Percentiles rank a stretch among this genome's conserved stretches.
These are phyloP conservation scores for Penicillium sp. DNA, from an alignment of 2,329 filamentous ascomycete genomes.

Conservation along the genomic window DNA sequence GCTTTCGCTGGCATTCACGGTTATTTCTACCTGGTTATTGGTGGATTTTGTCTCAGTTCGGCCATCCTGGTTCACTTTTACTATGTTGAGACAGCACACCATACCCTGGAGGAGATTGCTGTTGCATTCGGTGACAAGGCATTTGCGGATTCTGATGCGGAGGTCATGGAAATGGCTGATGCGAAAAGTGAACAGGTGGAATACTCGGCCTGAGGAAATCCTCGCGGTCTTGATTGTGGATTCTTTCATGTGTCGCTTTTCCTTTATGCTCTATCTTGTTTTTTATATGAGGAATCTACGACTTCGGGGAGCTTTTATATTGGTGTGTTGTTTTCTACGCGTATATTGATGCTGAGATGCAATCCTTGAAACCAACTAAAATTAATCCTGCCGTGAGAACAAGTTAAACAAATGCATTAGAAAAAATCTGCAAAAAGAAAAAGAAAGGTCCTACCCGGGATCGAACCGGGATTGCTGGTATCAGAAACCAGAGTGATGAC, in stretches of 20 bases:
- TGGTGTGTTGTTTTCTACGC: no score
- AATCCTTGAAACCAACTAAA: neutral
- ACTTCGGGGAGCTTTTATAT: no score
- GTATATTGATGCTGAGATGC: no score
- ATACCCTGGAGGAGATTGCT: conserved; percentile 35
- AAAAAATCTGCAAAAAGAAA: neutral
- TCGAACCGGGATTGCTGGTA: neutral
- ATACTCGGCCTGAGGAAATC: neutral
- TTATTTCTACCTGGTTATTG: conserved; percentile 44
- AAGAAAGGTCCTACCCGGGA: neutral
- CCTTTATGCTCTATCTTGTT: neutral
- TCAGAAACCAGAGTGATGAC: neutral
- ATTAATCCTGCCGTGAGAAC: no score
- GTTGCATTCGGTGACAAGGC: conserved; percentile 42
- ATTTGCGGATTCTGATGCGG: conserved; percentile 26
- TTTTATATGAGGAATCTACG: neutral
- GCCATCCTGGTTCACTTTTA: conserved; percentile 38
- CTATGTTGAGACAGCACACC: conserved; percentile 41
- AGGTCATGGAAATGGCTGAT: conserved; percentile 11
- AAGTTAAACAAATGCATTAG: neutral
- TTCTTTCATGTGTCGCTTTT: neutral
- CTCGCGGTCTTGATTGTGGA: neutral
- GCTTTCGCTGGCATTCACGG: conserved; percentile 43
- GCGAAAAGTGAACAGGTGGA: conserved; percentile 5
- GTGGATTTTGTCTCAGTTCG: conserved; percentile 40